Conservation (phyloP, 1,284 basidiomycete genomes). For the Papiliotrema terrestris region DNA sequence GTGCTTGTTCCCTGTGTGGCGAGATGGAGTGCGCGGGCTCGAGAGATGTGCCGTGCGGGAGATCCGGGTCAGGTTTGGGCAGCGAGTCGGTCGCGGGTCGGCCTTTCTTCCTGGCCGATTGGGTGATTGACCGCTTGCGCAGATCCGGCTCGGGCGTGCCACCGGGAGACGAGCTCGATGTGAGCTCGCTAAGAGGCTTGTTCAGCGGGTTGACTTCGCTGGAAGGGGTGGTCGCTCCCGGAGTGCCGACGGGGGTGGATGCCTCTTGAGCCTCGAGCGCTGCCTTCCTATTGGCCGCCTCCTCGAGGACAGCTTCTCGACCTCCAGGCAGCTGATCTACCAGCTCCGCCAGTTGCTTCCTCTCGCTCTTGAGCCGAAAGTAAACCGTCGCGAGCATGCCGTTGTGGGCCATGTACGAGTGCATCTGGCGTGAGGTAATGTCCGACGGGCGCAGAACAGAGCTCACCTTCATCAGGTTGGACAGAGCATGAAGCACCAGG, state of each 20-base stretch:
- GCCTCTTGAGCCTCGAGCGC: conserved; percentile 38
- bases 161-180: conserved; percentile 41
- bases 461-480: conserved; percentile 47
- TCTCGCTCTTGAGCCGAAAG: conserved; percentile 35
- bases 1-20: conserved; percentile 43
- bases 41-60: conserved; percentile 46
- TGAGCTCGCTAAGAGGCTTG: neutral
- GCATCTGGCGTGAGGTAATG: conserved; percentile 54
- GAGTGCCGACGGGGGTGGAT: conserved; percentile 37
- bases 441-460: neutral
- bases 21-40: conserved; percentile 38
- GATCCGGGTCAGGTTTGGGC: conserved; percentile 26
- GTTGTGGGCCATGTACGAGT: conserved; percentile 89
- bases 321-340: conserved; percentile 38
- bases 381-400: conserved; percentile 68
- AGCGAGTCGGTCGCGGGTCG: conserved; percentile 28
- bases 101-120: neutral
- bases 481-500: conserved; percentile 67
- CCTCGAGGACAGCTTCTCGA: conserved; percentile 28
- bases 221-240: conserved; percentile 12
- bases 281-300: conserved; percentile 31
- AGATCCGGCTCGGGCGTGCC: conserved; percentile 54
- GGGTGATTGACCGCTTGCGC: conserved; percentile 1
- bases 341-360: conserved; percentile 29
- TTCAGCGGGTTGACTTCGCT: neutral